phyloP scores from a whole-genome alignment of 2,329 filamentous ascomycete genomes.

The Colletotrichum falcatum region DNA sequence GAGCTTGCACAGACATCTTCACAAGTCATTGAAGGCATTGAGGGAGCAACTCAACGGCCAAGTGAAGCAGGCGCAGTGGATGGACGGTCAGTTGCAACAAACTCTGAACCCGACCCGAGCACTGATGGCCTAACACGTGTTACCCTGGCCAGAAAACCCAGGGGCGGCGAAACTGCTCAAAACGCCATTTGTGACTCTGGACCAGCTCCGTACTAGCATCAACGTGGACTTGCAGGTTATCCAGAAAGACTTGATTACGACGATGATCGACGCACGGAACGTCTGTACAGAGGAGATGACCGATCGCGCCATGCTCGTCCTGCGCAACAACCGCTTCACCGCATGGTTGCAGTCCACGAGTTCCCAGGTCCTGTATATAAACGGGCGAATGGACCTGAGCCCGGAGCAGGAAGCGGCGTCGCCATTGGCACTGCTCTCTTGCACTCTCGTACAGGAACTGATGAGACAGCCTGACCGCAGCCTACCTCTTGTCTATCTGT shows the following conservation, averaged over 20 bases:
- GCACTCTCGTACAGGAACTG: conserved; percentile 1
- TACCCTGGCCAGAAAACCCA: conserved; percentile 3
- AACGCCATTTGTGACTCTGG: not conserved
- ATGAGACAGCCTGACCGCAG: not conserved
- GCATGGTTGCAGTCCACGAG: conserved; percentile 10
- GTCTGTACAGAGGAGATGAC: conserved; percentile 5
- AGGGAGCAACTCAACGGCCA: not conserved
- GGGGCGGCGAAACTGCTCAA: not conserved
- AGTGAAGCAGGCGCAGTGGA: not conserved
- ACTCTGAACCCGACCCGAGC: no score
- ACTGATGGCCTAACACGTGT: not conserved
- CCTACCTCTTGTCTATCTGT: conserved; percentile 15
- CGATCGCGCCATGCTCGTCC: not conserved
- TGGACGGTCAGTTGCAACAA: not conserved
- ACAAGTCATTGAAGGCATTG: conserved; percentile 5
- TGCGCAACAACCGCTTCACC: not conserved
- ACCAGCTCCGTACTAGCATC: not conserved
- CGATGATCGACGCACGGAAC: conserved; percentile 24
- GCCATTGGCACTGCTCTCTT: conserved; percentile 11
- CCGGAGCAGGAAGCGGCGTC: conserved; percentile 20
- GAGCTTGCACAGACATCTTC: not conserved
- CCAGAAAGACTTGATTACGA: conserved; percentile 1
- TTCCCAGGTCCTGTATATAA: conserved; percentile 1
- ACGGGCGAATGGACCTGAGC: conserved; percentile 17
- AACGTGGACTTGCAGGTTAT: not conserved